A percentile compares a stretch with the other conserved stretches of the same genome.
Conservation (phyloP, 768 basidiomycete genomes). For the Sistotremastrum suecicum region DNA sequence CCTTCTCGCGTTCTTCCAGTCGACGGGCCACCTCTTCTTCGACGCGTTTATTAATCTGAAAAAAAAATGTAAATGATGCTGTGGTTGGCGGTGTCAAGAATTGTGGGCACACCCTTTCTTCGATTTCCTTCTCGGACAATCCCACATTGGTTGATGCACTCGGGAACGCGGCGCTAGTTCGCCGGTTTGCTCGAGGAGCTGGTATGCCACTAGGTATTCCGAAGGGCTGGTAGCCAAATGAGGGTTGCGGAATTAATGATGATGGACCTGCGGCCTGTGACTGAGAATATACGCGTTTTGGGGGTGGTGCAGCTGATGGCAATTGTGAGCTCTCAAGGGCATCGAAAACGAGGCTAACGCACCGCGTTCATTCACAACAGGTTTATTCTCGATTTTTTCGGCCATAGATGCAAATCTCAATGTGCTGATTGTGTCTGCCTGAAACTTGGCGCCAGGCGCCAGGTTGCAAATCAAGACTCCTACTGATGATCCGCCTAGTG, state of each 20-base stretch:
- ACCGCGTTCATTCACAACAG: slow-evolving; percentile 68
- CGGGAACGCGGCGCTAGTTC: no score
- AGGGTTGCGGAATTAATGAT: slow-evolving; percentile 17
- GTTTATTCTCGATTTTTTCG: slow-evolving; percentile 77
- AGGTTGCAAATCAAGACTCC: slow-evolving; percentile 79
- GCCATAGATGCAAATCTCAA: slow-evolving; percentile 80
- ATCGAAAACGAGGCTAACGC: slow-evolving; percentile 5
- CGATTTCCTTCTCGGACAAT: slow-evolving; percentile 58
- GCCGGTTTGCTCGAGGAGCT: slow-evolving; percentile 11
- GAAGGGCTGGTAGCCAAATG: slow-evolving; percentile 31
- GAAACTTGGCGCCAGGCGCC: slow-evolving; percentile 68
- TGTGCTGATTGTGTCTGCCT: slow-evolving; percentile 82
- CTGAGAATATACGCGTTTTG: neutral
- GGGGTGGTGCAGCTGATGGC: neutral
- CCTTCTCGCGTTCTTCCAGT: slow-evolving; percentile 26
- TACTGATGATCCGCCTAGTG: slow-evolving; percentile 68
- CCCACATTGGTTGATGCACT: slow-evolving; percentile 9
- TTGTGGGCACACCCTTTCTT: slow-evolving; percentile 42
- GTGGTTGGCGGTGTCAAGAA: slow-evolving; percentile 1
- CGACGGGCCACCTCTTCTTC: slow-evolving; percentile 61
- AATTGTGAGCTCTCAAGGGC: neutral
- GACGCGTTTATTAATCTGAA: slow-evolving; percentile 57
- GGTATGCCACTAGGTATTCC: slow-evolving; percentile 27
- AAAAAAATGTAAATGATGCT: neutral
- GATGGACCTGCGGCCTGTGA: neutral